Percentiles rank a stretch among this genome's conserved stretches.
Evolutionary conservation across 1,284 basidiomycete species (phyloP).

Genomic region (Malassezia nana): DNA sequence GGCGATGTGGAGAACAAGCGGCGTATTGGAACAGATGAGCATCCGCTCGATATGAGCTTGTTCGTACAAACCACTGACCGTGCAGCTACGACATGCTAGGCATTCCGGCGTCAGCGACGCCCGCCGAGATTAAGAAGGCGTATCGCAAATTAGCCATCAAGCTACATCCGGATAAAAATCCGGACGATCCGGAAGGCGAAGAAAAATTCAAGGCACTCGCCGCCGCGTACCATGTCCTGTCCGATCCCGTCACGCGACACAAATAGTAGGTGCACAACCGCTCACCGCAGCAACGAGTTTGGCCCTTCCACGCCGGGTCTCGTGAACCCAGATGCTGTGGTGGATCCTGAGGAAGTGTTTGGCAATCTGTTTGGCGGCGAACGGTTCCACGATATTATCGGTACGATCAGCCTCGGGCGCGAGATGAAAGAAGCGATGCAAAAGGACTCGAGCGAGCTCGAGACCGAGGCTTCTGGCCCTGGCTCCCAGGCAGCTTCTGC

Average conservation of each 20-base stretch:
- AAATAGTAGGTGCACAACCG: conserved; percentile 58
- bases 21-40: conserved; percentile 45
- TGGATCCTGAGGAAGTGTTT: conserved; percentile 80
- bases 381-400: conserved; percentile 70
- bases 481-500: conserved; percentile 52
- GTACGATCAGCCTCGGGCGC: conserved; percentile 68
- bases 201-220: conserved; percentile 56
- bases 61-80: conserved; percentile 5
- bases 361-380: conserved; percentile 57
- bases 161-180: conserved; percentile 66
- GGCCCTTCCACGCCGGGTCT: conserved; percentile 49
- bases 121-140: conserved; percentile 86
- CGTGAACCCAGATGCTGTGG: conserved; percentile 47
- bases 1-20: conserved; percentile 22
- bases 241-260: conserved; percentile 68
- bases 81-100: conserved; percentile 58
- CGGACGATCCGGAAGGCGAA: conserved; percentile 79
- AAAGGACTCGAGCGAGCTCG: conserved; percentile 65
- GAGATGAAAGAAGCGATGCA: conserved; percentile 98
- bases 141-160: conserved; percentile 91
- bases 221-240: conserved; percentile 61
- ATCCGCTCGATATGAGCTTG: conserved; percentile 44
- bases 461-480: conserved; percentile 26
- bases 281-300: conserved; percentile 59
- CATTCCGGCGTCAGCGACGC: conserved; percentile 62